Evolutionary conservation across 352 stramenopile genomes (phyloP), one percentile per base, ranked within the genome.

Genomic region (Pythium rishiriense): DNA sequence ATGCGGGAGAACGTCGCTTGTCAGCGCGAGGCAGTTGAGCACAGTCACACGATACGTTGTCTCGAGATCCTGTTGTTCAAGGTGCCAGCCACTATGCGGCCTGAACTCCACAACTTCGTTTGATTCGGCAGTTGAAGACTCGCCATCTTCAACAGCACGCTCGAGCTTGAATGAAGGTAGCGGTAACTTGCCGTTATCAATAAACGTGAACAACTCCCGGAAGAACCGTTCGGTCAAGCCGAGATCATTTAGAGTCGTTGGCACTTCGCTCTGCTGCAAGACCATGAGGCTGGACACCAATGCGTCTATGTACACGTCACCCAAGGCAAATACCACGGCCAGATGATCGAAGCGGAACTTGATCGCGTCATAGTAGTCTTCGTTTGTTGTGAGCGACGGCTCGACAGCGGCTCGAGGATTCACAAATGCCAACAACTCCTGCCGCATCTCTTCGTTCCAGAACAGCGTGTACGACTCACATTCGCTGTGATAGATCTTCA

Each of bases 401-500:
- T 88, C 70, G 17, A 80, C 48, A 1, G 37, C 66, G 3, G 76
- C 76, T 21, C 64, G 74, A 12, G 81, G 79, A 5, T 48, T 61
- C 28, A 94, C 56, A 46, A 92, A 91, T 22, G 62, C 66, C 3
- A 80, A 39, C 52, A 87, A 56, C 37, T 94, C 86, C 55, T 77
- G 55, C 3, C 87, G 85, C 83, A 96, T 92, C 14, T 75, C 59
- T n/a, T 68, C 57, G 41, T 87, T 93, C 87, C 87, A 96, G 61
- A 83, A 85, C n/a, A 96, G 47, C 11, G 80, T 91, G 55, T 93
- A 91, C 7, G 84, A 92, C 55, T 87, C 76, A 29, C 80, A 93
- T 42, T 96, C 81, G 29, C 75, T 65, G 46, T 94, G 85, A 37
- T 85, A 92, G 11, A 94, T 72, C 63, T 91, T 91, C 39, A 96